These are phyloP conservation scores for Dactylonectria macrodidyma DNA, from an alignment of 2,329 filamentous ascomycete species.

Conservation along the genomic window DNA sequence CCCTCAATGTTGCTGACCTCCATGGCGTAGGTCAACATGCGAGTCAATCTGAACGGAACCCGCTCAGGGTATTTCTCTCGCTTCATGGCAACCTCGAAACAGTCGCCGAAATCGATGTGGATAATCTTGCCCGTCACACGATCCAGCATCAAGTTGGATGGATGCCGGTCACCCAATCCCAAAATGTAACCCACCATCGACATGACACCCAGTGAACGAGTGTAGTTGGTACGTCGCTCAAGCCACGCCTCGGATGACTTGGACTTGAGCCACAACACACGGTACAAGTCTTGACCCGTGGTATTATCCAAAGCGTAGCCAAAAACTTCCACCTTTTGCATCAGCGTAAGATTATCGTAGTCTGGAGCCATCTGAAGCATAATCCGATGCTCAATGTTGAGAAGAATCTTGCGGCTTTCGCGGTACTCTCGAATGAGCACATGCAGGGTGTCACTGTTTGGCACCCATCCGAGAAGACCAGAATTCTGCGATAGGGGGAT, in stretches of 20 bases:
- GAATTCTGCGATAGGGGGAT: slow-evolving; percentile 98
- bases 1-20: slow-evolving; percentile 99
- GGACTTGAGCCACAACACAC: slow-evolving; percentile 98
- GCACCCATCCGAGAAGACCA: slow-evolving; percentile 95
- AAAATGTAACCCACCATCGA: slow-evolving; percentile 99
- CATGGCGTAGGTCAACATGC: slow-evolving; percentile 99
- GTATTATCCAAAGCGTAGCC: slow-evolving; percentile 99
- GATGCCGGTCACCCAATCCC: slow-evolving; percentile 95
- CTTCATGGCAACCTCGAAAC: slow-evolving; percentile 99
- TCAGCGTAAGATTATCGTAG: slow-evolving; percentile 97
- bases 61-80: slow-evolving; percentile 98
- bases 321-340: slow-evolving; percentile 99
- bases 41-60: slow-evolving; percentile 96
- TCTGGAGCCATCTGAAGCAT: slow-evolving; percentile 99
- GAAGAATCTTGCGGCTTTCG: slow-evolving; percentile 94
- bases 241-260: slow-evolving; percentile 99
- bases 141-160: slow-evolving; percentile 98
- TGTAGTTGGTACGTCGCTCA: slow-evolving; percentile 98
- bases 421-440: slow-evolving; percentile 97
- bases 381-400: slow-evolving; percentile 99
- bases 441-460: slow-evolving; percentile 97
- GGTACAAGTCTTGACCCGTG: slow-evolving; percentile 97
- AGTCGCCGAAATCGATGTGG: slow-evolving; percentile 99
- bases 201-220: slow-evolving; percentile 96
- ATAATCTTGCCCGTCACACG: slow-evolving; percentile 96